Conservation (phyloP, 768 basidiomycete species). For the Asterophora parasitica region DNA sequence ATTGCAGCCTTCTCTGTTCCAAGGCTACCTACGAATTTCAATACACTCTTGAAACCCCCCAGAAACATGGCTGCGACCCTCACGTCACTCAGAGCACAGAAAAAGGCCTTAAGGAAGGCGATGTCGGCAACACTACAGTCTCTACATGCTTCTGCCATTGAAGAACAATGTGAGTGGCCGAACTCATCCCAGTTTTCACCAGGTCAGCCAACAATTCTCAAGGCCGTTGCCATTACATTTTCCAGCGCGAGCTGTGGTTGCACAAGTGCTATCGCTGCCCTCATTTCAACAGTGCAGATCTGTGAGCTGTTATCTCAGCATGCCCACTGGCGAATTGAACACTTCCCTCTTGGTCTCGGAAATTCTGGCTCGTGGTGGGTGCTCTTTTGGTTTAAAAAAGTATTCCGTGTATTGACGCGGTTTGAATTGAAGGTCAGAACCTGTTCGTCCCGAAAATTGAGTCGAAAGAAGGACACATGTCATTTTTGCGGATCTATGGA, state of each 20-base stretch:
- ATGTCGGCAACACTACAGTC: constrained; percentile 40
- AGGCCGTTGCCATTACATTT: constrained; percentile 5
- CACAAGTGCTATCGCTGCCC: constrained; percentile 44
- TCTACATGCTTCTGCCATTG: constrained; percentile 39
- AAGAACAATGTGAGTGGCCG: constrained; percentile 54
- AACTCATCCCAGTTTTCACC: too few species aligned
- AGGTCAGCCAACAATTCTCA: neutral
- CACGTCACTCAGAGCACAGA: constrained; percentile 39
- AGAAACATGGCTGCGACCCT: constrained; percentile 10
- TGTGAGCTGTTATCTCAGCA: constrained; percentile 76
- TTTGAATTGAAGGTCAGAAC: constrained; percentile 45
- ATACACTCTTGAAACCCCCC: too few species aligned
- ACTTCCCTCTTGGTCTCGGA: constrained; percentile 47
- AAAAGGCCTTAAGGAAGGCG: constrained; percentile 49
- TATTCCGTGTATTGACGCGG: neutral
- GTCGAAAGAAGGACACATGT: constrained; percentile 48
- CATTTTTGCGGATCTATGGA: constrained; percentile 59
- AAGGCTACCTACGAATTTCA: too few species aligned
- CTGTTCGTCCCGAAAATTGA: constrained; percentile 69
- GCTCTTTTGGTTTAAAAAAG: neutral
- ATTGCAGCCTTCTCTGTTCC: neutral
- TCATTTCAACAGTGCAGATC: constrained; percentile 44
- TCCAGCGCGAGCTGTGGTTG: constrained; percentile 43
- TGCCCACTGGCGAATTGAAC: constrained; percentile 68
- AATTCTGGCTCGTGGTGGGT: constrained; percentile 53